Evolutionary conservation across 352 stramenopile species (phyloP), one percentile per base, ranked within the genome.

Genomic region (Globisporangium lucens): DNA sequence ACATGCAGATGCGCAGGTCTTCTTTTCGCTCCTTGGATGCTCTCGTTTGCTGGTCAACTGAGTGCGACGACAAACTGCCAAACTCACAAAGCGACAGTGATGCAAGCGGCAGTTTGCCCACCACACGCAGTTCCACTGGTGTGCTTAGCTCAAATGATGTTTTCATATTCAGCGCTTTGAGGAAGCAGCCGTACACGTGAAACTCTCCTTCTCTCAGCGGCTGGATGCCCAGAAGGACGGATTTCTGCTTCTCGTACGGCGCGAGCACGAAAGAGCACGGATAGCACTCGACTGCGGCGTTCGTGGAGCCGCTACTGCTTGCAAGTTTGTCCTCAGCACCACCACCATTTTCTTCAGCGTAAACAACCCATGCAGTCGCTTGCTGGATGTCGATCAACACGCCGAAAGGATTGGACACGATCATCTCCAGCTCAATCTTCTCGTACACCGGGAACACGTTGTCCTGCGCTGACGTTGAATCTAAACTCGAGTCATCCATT

Each of bases 331-430:
- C 72, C n/a, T 4, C 52, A n/a, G 38, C 38, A 17, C 15, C 30
- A 56, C 15, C 51, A 5, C 24, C 33, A 52, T 22, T 38, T 17
- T 33, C 17, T 0, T 66, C 56, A 24, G 77, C 67, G 12, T 69
- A 75, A 6, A 60, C 65, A 3, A 91, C 68, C 84, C 85, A 93
- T 8, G 75, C 72, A 43, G 68, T 79, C 22, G 91, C 65, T 55
- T 92, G 77, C 46, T 92, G 79, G 20, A 94, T 56, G 35, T 89
- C 80, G 4, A 94, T 60, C 15, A 62, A 29, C n/a, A 95, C 75
- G 8, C 84, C 82, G 3, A 85, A 73, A 46, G 85, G 88, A 49
- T 95, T 95, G 1, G 85, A 85, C 35, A 94, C 57, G 3, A 63
- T 68, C 57, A 94, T 68, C 35, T 86, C 75, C 5, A 94, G 61